Evolutionary conservation across 495 filamentous ascomycete species (phyloP).

Genomic region (Aspergillus carlsbadensis): DNA sequence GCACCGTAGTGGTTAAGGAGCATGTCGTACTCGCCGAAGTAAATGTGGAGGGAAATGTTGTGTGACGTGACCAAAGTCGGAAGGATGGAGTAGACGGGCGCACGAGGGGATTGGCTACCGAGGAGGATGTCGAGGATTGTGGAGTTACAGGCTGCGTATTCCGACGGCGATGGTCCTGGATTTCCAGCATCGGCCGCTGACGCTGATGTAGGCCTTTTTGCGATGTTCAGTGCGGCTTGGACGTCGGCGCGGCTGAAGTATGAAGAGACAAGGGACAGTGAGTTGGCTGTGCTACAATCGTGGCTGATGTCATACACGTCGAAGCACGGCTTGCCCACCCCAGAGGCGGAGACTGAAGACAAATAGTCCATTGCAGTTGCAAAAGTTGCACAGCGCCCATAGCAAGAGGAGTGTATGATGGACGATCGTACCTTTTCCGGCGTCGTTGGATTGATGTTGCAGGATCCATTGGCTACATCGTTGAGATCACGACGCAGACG

Average conservation of each 20-base stretch:
- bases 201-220: not conserved
- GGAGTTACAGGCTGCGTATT: conserved; percentile 31
- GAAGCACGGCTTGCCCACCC: conserved; percentile 17
- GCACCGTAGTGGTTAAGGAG: conserved; percentile 40
- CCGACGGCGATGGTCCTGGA: not conserved
- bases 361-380: conserved; percentile 37
- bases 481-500: conserved; percentile 5
- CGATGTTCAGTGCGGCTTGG: conserved; percentile 34
- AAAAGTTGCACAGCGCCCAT: conserved; percentile 38
- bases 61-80: conserved; percentile 32
- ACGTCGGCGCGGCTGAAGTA: conserved; percentile 41
- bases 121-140: conserved; percentile 28
- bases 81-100: conserved; percentile 34
- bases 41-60: conserved; percentile 39
- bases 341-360: conserved; percentile 12
- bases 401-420: conserved; percentile 38
- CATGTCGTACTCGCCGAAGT: conserved; percentile 41
- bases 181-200: conserved; percentile 11
- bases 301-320: conserved; percentile 39
- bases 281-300: conserved; percentile 30
- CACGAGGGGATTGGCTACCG: conserved; percentile 16
- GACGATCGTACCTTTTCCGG: conserved; percentile 26
- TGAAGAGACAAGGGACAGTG: conserved; percentile 20
- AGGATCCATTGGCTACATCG: conserved; percentile 20
- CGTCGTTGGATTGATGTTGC: conserved; percentile 23